Base-by-base conservation (phyloP, 768 basidiomycete genomes). In the Pleurotus djamor region DNA sequence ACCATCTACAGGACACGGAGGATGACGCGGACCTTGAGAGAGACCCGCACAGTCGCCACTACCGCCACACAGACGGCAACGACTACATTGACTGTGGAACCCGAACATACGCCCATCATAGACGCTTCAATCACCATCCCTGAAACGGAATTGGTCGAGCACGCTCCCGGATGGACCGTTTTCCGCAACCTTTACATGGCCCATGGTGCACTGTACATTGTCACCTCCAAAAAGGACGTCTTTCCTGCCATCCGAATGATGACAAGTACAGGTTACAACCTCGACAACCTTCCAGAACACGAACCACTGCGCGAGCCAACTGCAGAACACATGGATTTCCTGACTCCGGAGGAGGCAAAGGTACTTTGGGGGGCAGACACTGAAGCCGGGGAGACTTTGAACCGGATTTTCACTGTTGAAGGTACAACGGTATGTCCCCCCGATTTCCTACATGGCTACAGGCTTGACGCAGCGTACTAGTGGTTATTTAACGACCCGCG, bases 121-220 rank as follows among this genome's bases (percentile, higher is more conserved):
- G 64, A 66, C 33, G 59, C 65, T n/a, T 60, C 54, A 28, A 37
- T 57, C 5, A 52, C 61, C 13, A 58, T 89, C 3, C 84, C 84
- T 0, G 73, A 78, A 48, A 90, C 89, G 0, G 74, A 79, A 12
- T 66, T 91, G 33, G 70, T 85, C 10, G 77, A 83, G 21, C 89
- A 91, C 58, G 87, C 86, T 4, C 87, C 87, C 33, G 92, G 93
- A 43, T 95, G 93, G 92, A 94, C 94, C 0, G 72, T 94, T 35
- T 92, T 92, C 71, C 81, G 81, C 32, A 87, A 94, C 68, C 68
- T 96, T 4, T 96, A 96, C 80, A 83, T 94, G 85, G 83, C 86
- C 49, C 89, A 93, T 62, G 91, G 90, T 6, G 93, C 92, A 0
- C 79, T 94, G 48, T 86, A 82, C 71, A 81, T 94, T 66, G 77